Base-by-base conservation (phyloP, 2,329 filamentous ascomycete genomes). In the Spiromastix sp. region DNA sequence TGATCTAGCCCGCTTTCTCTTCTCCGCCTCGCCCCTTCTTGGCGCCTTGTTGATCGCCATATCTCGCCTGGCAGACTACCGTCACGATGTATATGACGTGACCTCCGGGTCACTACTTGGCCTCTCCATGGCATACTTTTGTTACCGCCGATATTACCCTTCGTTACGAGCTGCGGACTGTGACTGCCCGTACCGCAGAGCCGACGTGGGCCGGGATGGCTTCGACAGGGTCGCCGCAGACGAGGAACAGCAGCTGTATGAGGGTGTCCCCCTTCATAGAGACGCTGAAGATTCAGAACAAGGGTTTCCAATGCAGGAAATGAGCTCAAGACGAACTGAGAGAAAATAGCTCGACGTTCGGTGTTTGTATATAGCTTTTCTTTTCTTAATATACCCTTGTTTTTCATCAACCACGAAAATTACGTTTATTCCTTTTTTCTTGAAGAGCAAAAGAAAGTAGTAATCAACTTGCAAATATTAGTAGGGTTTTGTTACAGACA, bases 51-150 rank as follows among this genome's bases (percentile, higher is more conserved):
- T 79, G 52, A 73, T 79, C 38, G 75, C 75, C 0, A 71, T 77
- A 26, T 74, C 70, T 4, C 62, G 75, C n/a, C 59, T 75, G 22
- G 73, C 74, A 39, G 75, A 79, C 46, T 79, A 79, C 48, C 60
- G 75, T 17, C 75, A 79, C 42, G 75, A 79, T 51, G 70, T 77
- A 2, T 77, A 70, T 38, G 75, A 79, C 52, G 74, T 79, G 4
- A 70, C 68, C 3, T 60, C 59, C 5, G 75, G 75, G 0, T 68
- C 66, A 11, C 35, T 71, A 13, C 49, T 79, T 5, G 75, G 76
- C 0, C 58, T 74, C 19, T 37, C 57, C 2, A 59, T 78, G 3
- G 67, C 73, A 10, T 72, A 67, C 50, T 70, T 73, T 41, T 72
- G 70, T 5, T 79, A 77, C 50, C 59, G 73, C 36, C 59, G 74